Conservation (phyloP, 2,329 filamentous ascomycete genomes). For the Aspergillus sp. region DNA sequence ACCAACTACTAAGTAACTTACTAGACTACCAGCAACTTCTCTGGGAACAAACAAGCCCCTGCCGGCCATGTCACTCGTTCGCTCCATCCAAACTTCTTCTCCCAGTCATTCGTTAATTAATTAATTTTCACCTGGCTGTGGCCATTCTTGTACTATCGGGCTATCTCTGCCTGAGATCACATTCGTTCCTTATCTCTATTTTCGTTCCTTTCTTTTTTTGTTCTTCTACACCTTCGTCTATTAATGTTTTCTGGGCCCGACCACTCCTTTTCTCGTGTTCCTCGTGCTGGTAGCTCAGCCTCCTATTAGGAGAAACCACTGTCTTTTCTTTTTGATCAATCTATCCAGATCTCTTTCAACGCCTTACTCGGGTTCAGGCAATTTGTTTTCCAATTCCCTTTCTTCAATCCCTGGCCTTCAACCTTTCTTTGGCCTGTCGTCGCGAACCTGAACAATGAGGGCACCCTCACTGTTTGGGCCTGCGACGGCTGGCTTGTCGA, state of each 20-base stretch:
- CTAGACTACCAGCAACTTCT: background rate
- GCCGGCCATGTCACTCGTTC: conserved; percentile 32
- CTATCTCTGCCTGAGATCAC: conserved; percentile 12
- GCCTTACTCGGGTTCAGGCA: conserved; percentile 14
- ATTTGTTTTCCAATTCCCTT: background rate
- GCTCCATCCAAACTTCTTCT: conserved; percentile 29
- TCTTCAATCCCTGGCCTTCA: conserved; percentile 8
- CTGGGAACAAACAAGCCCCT: conserved; percentile 9
- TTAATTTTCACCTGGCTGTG: conserved; percentile 18
- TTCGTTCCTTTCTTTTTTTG: conserved; percentile 16
- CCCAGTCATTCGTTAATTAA: conserved; percentile 36
- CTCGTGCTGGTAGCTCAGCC: conserved; percentile 15
- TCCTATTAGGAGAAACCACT: conserved; percentile 13
- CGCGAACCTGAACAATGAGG: conserved; percentile 47
- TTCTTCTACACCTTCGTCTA: conserved; percentile 17
- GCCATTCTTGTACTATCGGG: conserved; percentile 17
- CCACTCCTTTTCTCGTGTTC: conserved; percentile 24
- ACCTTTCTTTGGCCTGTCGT: conserved; percentile 35
- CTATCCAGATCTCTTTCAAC: conserved; percentile 14
- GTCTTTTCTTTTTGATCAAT: conserved; percentile 8
- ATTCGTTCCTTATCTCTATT: conserved; percentile 17
- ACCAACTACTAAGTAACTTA: background rate
- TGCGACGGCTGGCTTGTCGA: conserved; percentile 44
- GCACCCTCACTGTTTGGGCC: conserved; percentile 48
- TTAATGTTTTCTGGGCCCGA: conserved; percentile 21